phyloP scores from a whole-genome alignment of 2,329 filamentous ascomycete genomes.

The Pseudogymnoascus sp. region DNA sequence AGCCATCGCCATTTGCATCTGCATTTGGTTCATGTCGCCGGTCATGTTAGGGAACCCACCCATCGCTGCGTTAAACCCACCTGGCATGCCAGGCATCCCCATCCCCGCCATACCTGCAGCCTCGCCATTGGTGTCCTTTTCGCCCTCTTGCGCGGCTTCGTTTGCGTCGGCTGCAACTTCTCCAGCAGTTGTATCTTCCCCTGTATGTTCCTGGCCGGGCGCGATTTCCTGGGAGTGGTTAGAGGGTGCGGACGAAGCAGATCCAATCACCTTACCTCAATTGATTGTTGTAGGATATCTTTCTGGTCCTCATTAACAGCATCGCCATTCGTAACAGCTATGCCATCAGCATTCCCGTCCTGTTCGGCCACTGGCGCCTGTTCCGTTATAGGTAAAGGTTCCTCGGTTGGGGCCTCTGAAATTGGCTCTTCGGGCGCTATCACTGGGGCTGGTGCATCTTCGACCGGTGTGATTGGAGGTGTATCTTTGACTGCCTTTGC shows the following conservation, averaged over 20 bases:
- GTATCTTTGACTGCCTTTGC: conserved; percentile 32
- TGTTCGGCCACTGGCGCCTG: conserved; percentile 8
- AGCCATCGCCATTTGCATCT: conserved; percentile 75
- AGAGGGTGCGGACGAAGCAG: conserved; percentile 9
- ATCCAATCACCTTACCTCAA: conserved; percentile 26
- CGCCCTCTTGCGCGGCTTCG: conserved; percentile 8
- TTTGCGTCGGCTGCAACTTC: conserved; percentile 13
- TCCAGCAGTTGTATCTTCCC: conserved; percentile 12
- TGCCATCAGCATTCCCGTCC: conserved; percentile 4
- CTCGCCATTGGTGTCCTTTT: conserved; percentile 15
- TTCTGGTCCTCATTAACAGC: conserved; percentile 21
- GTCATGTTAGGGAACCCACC: conserved; percentile 34
- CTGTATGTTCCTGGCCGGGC: conserved; percentile 24
- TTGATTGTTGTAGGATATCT: conserved; percentile 31
- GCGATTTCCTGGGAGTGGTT: conserved; percentile 24
- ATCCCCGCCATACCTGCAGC: conserved; percentile 2
- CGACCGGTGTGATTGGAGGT: conserved; percentile 26
- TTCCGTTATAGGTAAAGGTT: conserved; percentile 9
- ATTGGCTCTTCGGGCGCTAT: conserved; percentile 8
- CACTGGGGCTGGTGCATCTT: conserved; percentile 12
- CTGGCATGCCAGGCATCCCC: conserved; percentile 28
- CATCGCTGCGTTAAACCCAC: conserved; percentile 34
- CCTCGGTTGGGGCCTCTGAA: conserved; percentile 6
- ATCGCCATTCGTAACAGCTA: conserved; percentile 8
- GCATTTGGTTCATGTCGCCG: conserved; percentile 67